Conservation (phyloP, 2,329 filamentous ascomycete species). For the Talaromyces sp. region DNA sequence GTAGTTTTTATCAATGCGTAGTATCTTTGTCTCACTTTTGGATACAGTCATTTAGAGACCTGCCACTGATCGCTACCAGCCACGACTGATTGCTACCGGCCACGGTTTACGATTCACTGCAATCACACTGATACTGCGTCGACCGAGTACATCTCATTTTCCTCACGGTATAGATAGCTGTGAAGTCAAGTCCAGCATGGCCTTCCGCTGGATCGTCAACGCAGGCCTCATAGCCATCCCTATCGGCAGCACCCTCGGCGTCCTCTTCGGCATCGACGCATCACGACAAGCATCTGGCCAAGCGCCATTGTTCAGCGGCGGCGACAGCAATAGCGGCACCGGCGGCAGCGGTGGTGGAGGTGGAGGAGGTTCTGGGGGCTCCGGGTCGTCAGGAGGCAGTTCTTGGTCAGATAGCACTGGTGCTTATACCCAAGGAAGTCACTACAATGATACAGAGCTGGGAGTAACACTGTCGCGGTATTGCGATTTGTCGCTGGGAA, state of each 20-base stretch:
- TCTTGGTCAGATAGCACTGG: slow-evolving; percentile 14
- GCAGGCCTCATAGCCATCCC: slow-evolving; percentile 50
- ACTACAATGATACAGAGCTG: slow-evolving; percentile 33
- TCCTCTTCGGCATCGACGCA: slow-evolving; percentile 51
- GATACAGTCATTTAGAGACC: not conserved
- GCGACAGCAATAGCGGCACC: slow-evolving; percentile 23
- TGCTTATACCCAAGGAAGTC: slow-evolving; percentile 9
- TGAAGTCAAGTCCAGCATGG: slow-evolving; percentile 21
- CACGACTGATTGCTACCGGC: not conserved
- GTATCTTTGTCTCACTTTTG: not conserved
- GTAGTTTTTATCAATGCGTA: not conserved
- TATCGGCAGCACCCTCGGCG: slow-evolving; percentile 49
- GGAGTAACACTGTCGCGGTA: slow-evolving; percentile 30
- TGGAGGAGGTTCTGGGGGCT: not conserved
- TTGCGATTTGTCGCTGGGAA: slow-evolving; percentile 47
- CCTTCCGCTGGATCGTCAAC: slow-evolving; percentile 49
- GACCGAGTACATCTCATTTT: no score
- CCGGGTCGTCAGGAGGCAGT: not conserved
- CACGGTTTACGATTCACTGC: not conserved
- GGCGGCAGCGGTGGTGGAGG: not conserved
- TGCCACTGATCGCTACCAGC: not conserved
- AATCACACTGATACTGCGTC: no score
- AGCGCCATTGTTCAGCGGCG: slow-evolving; percentile 43
- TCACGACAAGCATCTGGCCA: slow-evolving; percentile 44
- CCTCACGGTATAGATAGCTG: no score